Evolutionary conservation across 257 asterid species (phyloP), one percentile per base, ranked within the genome.

Genomic region (Nicotiana otophora): DNA sequence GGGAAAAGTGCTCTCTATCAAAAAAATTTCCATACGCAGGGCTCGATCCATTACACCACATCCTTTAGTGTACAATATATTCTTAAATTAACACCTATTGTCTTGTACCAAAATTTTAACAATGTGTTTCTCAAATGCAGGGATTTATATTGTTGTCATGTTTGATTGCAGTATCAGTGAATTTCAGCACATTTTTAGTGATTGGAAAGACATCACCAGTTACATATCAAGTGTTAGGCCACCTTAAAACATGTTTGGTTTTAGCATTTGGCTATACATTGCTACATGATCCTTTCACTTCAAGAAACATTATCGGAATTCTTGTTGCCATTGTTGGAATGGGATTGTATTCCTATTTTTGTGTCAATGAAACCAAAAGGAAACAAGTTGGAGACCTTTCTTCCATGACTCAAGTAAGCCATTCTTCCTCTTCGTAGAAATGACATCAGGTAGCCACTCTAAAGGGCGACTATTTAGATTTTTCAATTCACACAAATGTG

Each of bases 171-270:
- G 98, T 95, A 36, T 88, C 94, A 53, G 98, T 95, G 82, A 95
- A 95, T 90, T 92, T 95, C 84, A 95, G 98, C 89, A 95, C 98
- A 30, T 95, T 95, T 87, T 87, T 95, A 81, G 98, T 94, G 80
- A 94, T 94, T 10, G 98, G 98, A 0, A 94, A 94, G 88, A 95
- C 98, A n/a, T 95, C 98, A 28, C 98, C 98, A 1, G 98, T 95
- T 1, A 95, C 98, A 2, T 95, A 95, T 83, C 98, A 95, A 82
- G 98, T 95, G 7, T 82, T 95, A 1, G 98, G 98, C 10, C 98
- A 95, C 81, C 89, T 95, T 15, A 95, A 95, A 46, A 95, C 98
- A 28, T 95, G 98, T 69, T 93, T 95, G 34, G 98, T 95, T 84
- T 96, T 95, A 76, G 97, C 89, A 46, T 91, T 95, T 80, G 98